phyloP scores from a whole-genome alignment of 352 stramenopile genomes.

The Blastocystis hominis region DNA sequence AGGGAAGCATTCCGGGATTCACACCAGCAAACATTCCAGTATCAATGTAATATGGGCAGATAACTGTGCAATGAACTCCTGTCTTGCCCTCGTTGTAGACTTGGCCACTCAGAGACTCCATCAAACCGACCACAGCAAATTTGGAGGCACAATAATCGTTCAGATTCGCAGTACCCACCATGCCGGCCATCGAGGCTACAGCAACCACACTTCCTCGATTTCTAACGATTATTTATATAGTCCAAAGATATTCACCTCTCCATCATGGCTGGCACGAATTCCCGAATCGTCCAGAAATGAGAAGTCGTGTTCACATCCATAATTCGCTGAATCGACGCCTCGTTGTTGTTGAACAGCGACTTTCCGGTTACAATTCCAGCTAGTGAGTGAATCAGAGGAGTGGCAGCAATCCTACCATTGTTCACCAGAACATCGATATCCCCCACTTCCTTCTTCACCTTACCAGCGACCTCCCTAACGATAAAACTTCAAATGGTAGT shows the following conservation, averaged over 20 bases:
- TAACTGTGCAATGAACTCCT: neutral
- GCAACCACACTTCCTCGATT: conserved; percentile 62
- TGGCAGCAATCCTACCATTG: conserved; percentile 58
- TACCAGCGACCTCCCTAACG: conserved; percentile 53
- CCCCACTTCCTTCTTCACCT: conserved; percentile 50
- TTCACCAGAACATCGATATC: conserved; percentile 64
- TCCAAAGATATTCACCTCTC: no score
- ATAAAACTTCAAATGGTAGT: neutral
- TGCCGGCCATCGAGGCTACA: conserved; percentile 62
- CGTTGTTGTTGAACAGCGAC: conserved; percentile 60
- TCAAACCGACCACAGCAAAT: conserved; percentile 64
- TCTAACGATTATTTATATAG: no score
- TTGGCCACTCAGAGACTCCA: conserved; percentile 64
- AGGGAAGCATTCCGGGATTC: neutral
- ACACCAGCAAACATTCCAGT: conserved; percentile 62
- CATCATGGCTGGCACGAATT: conserved; percentile 65
- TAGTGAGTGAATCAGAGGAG: neutral
- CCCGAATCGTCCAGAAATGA: conserved; percentile 63
- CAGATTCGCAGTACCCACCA: conserved; percentile 62
- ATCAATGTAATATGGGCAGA: conserved; percentile 60
- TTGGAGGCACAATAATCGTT: conserved; percentile 65
- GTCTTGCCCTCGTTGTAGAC: conserved; percentile 60
- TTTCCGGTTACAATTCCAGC: conserved; percentile 64
- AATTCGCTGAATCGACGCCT: conserved; percentile 59
- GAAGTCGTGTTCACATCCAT: conserved; percentile 63